phyloP scores from a whole-genome alignment of 495 filamentous ascomycete genomes.

The Aspergillus nanangensis region DNA sequence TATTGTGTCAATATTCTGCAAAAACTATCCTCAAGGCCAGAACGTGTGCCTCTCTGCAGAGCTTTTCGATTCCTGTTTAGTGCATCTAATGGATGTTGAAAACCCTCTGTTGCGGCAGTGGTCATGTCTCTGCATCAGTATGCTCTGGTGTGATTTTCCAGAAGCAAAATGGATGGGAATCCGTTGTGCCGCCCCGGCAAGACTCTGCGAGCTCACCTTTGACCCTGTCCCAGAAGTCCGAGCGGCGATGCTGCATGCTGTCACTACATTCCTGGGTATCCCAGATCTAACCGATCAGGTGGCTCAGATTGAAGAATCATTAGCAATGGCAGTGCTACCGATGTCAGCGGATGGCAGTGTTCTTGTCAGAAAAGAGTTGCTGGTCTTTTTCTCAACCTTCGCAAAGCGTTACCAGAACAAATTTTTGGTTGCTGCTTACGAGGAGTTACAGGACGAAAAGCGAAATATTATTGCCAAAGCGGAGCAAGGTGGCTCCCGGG shows the following conservation, averaged over 20 bases:
- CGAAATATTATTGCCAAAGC: constrained; percentile 54
- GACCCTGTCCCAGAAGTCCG: constrained; percentile 93
- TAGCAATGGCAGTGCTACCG: constrained; percentile 77
- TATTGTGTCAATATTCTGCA: constrained; percentile 94
- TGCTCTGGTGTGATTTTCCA: constrained; percentile 85
- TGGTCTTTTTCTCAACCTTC: constrained; percentile 91
- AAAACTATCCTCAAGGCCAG: constrained; percentile 84
- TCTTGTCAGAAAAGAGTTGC: constrained; percentile 85
- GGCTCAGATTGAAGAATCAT: constrained; percentile 78
- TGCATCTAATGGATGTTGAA: constrained; percentile 74
- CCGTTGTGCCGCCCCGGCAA: constrained; percentile 68
- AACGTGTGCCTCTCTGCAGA: constrained; percentile 76
- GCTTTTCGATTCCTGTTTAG: constrained; percentile 77
- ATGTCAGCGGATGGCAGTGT: constrained; percentile 90
- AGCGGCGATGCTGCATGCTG: constrained; percentile 85
- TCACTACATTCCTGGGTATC: constrained; percentile 91
- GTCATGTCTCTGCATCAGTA: constrained; percentile 94
- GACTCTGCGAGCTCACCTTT: constrained; percentile 74
- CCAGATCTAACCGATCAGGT: constrained; percentile 90
- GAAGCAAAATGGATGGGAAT: constrained; percentile 96
- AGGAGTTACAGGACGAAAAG: constrained; percentile 83
- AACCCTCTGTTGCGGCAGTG: constrained; percentile 91
- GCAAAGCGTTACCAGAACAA: constrained; percentile 88
- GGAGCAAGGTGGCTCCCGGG: constrained; percentile 21
- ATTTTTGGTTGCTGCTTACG: constrained; percentile 86